Conservation (phyloP, 2,329 filamentous ascomycete species). For the Beauveria pseudobassiana region DNA sequence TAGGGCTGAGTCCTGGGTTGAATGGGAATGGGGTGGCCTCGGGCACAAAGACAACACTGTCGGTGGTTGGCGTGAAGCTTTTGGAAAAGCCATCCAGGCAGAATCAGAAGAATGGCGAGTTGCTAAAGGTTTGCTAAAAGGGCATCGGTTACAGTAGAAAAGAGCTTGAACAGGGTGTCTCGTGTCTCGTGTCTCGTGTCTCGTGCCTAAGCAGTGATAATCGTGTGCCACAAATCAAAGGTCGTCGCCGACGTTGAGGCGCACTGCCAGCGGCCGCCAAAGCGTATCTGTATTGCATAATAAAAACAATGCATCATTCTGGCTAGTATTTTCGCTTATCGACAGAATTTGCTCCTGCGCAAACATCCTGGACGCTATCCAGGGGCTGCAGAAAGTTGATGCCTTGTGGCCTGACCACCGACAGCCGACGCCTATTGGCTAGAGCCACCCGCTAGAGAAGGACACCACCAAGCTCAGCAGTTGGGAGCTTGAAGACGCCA, state of each 20-base stretch:
- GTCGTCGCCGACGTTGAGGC: neutral
- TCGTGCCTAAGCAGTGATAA: neutral
- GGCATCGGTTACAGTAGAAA: neutral
- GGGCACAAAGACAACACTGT: slow-evolving; percentile 25
- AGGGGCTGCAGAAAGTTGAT: slow-evolving; percentile 20
- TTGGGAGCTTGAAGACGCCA: slow-evolving; percentile 8
- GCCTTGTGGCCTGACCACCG: slow-evolving; percentile 30
- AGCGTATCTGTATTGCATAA: neutral
- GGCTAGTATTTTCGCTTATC: neutral
- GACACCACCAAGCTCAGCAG: slow-evolving; percentile 12
- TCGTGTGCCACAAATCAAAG: neutral
- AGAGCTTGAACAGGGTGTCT: neutral
- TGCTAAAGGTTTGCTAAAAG: slow-evolving; percentile 14
- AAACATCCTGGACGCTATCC: neutral
- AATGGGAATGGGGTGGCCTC: slow-evolving; percentile 32
- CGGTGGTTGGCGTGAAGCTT: slow-evolving; percentile 33
- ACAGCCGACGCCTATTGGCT: slow-evolving; percentile 22
- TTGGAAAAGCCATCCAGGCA: slow-evolving; percentile 24
- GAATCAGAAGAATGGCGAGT: slow-evolving; percentile 29
- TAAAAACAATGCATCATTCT: neutral
- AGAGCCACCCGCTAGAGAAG: slow-evolving; percentile 5
- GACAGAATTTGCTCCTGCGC: neutral
- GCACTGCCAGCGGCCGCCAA: neutral
- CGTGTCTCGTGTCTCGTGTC: no score
- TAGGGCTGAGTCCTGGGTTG: slow-evolving; percentile 35